phyloP scores from a whole-genome alignment of 1,284 basidiomycete genomes.

The Ganoderma multipileum region DNA sequence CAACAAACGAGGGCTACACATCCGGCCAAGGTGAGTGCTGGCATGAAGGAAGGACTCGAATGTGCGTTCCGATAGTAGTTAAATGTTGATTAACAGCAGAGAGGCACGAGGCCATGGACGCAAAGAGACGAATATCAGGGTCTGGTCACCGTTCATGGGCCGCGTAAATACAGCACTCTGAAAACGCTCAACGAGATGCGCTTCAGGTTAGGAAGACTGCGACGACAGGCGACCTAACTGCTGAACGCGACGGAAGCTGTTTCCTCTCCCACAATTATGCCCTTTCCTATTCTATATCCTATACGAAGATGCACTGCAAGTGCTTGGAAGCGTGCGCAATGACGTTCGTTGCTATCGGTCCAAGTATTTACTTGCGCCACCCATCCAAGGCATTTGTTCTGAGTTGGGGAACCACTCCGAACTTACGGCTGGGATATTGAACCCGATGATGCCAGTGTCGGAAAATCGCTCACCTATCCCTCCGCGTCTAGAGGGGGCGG shows the following conservation, averaged over 20 bases:
- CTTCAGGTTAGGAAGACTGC: background rate
- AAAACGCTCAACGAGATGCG: background rate
- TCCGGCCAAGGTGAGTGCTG: background rate
- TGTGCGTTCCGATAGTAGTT: too few relatives aligned
- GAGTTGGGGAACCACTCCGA: background rate
- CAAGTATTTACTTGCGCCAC: too few relatives aligned
- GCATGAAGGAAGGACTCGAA: background rate
- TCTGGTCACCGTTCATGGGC: background rate
- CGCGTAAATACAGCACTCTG: background rate
- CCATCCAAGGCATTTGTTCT: too few relatives aligned
- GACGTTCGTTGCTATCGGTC: background rate
- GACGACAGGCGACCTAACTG: background rate
- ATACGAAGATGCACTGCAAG: background rate
- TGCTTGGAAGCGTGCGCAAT: background rate
- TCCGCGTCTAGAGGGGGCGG: too few relatives aligned
- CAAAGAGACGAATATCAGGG: background rate
- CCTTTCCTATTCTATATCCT: background rate
- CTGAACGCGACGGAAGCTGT: background rate
- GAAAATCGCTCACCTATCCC: background rate
- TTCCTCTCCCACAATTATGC: background rate
- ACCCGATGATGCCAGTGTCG: background rate
- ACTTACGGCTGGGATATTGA: background rate
- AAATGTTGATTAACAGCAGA: background rate
- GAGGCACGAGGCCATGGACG: too few relatives aligned
- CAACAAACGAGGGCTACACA: background rate